Percentiles rank a stretch among this genome's conserved stretches.
phyloP scores from a whole-genome alignment of 2,329 filamentous ascomycete genomes.

The Ascochyta lentis region DNA sequence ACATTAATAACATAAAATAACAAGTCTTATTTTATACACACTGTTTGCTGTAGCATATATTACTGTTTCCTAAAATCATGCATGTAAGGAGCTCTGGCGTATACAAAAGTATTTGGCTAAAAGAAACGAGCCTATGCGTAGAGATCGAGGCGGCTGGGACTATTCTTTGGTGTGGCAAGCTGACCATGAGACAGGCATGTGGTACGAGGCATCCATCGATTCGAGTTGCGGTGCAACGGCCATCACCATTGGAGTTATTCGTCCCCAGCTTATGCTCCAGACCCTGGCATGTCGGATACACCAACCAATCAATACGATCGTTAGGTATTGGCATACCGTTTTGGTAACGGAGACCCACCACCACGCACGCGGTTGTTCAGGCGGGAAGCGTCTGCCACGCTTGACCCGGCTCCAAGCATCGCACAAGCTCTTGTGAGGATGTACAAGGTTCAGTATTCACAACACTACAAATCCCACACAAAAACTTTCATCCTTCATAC shows the following conservation, averaged over 20 bases:
- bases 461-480: neutral
- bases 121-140: neutral
- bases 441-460: neutral
- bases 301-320: slow-evolving; percentile 30
- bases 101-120: too few species aligned
- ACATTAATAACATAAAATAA: too few species aligned
- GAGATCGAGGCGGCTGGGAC: slow-evolving; percentile 16
- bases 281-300: slow-evolving; percentile 24
- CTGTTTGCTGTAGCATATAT: too few species aligned
- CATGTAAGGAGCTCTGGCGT: too few species aligned
- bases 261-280: slow-evolving; percentile 19
- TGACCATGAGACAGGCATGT: slow-evolving; percentile 22
- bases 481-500: too few species aligned
- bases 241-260: slow-evolving; percentile 3
- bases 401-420: slow-evolving; percentile 18
- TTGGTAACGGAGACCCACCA: slow-evolving; percentile 18
- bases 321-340: slow-evolving; percentile 22
- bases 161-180: slow-evolving; percentile 18
- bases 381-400: slow-evolving; percentile 23
- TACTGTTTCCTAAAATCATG: too few species aligned
- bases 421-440: slow-evolving; percentile 11
- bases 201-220: slow-evolving; percentile 2
- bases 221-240: neutral
- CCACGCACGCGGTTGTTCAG: slow-evolving; percentile 21
- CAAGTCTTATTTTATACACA: too few species aligned